phyloP scores from a whole-genome alignment of 1,284 basidiomycete species.

The Sparassis latifolia region DNA sequence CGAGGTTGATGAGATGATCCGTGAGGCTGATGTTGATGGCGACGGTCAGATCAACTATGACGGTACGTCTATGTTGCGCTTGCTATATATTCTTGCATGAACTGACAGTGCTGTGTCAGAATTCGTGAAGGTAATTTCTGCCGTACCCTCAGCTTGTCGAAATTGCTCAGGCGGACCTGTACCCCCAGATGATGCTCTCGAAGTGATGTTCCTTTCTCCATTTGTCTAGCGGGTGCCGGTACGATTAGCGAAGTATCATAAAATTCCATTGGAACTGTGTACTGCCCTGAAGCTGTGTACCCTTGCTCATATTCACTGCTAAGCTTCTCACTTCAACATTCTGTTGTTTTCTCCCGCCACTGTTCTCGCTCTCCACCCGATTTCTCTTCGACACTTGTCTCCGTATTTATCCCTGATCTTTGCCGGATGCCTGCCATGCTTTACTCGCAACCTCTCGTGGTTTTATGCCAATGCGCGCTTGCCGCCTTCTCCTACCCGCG shows the following conservation, averaged over 20 bases:
- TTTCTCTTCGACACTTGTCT: no score
- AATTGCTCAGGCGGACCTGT: conserved; percentile 3
- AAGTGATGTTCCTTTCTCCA: conserved; percentile 28
- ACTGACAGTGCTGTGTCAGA: conserved; percentile 31
- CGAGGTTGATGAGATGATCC: conserved; percentile 98
- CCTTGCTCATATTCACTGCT: no score
- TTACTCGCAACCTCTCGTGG: no score
- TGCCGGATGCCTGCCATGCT: no score
- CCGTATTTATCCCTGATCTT: no score
- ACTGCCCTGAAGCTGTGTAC: no score
- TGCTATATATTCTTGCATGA: background rate
- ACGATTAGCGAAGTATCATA: conserved; percentile 4
- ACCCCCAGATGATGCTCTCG: conserved; percentile 50
- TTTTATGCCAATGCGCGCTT: no score
- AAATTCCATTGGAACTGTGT: background rate
- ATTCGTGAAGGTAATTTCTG: conserved; percentile 55
- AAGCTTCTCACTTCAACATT: no score
- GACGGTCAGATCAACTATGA: conserved; percentile 88
- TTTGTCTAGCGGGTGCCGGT: conserved; percentile 1
- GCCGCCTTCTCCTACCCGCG: no score
- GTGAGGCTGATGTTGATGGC: conserved; percentile 95
- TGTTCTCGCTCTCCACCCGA: no score
- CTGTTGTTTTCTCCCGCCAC: no score
- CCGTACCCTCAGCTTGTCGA: background rate
- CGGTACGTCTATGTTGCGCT: conserved; percentile 37